These are phyloP conservation scores for Austropuccinia psidii DNA, from an alignment of 1,284 basidiomycete species.

Conservation along the genomic window DNA sequence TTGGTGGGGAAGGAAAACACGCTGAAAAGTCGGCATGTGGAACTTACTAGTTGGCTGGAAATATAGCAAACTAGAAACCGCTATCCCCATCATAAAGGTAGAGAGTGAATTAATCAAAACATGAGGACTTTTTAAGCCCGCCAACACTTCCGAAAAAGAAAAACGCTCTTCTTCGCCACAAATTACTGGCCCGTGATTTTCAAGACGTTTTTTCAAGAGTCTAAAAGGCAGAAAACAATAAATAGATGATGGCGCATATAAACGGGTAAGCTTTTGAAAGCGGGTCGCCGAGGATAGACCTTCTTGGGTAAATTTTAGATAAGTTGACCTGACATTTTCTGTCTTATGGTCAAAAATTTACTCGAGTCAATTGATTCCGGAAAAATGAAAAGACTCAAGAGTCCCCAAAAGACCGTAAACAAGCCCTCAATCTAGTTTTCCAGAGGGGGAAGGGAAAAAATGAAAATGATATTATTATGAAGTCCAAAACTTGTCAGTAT, in stretches of 20 bases:
- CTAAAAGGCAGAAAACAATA: too few relatives aligned
- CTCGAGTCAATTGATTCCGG: not conserved
- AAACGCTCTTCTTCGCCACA: not conserved
- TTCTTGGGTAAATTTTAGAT: not conserved
- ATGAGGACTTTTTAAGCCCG: conserved; percentile 10
- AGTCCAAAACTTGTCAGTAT: not conserved
- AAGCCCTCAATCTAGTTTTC: conserved; percentile 3
- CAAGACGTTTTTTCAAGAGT: too few relatives aligned
- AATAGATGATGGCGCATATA: too few relatives aligned
- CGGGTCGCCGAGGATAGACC: not conserved
- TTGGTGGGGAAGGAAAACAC: not conserved
- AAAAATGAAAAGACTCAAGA: not conserved
- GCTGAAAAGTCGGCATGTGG: not conserved
- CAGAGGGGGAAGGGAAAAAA: not conserved
- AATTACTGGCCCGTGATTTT: too few relatives aligned
- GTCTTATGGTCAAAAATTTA: not conserved
- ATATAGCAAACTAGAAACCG: not conserved
- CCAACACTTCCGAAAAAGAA: not conserved
- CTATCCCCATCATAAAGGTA: not conserved
- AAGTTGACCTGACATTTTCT: not conserved
- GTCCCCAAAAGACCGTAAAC: not conserved
- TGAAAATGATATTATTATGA: not conserved
- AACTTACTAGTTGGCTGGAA: conserved; percentile 13
- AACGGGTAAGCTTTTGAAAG: not conserved
- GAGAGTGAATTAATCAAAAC: not conserved